A percentile compares a stretch with the other conserved stretches of the same genome.
Evolutionary conservation across 1,284 basidiomycete species (phyloP).

Genomic region (Phenoliferia sp.): DNA sequence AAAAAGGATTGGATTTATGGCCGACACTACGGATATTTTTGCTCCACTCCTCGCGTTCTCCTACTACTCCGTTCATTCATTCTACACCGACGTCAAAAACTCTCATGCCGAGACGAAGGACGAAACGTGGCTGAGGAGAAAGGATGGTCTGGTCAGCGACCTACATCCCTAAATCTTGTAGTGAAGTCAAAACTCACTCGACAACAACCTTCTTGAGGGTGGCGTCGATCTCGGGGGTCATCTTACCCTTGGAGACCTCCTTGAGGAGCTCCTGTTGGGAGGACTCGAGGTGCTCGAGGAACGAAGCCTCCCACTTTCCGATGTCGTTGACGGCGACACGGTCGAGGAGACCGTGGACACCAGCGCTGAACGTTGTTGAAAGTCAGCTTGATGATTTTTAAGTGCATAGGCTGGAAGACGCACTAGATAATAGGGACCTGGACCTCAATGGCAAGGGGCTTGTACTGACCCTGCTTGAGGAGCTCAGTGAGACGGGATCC

Average conservation of each 20-base stretch:
- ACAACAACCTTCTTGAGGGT: constrained; percentile 77
- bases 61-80: not conserved
- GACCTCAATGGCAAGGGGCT: constrained; percentile 73
- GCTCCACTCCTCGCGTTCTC: not conserved
- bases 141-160: not conserved
- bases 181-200: constrained; percentile 1
- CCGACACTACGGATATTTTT: not conserved
- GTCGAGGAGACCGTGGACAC: constrained; percentile 83
- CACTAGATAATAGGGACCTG: constrained; percentile 94
- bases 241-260: constrained; percentile 72
- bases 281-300: constrained; percentile 53
- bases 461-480: constrained; percentile 98
- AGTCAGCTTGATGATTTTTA: constrained; percentile 44
- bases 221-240: constrained; percentile 82
- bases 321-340: constrained; percentile 78
- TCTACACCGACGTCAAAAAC: not conserved
- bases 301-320: constrained; percentile 48
- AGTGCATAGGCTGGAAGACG: constrained; percentile 15
- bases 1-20: not conserved
- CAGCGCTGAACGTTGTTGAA: constrained; percentile 97
- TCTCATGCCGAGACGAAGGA: constrained; percentile 24
- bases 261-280: constrained; percentile 41
- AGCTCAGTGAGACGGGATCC: constrained; percentile 98
- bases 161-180: not conserved
- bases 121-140: constrained; percentile 16